Conservation (phyloP, 1,284 basidiomycete genomes). For the Ceratobasidium sp. region DNA sequence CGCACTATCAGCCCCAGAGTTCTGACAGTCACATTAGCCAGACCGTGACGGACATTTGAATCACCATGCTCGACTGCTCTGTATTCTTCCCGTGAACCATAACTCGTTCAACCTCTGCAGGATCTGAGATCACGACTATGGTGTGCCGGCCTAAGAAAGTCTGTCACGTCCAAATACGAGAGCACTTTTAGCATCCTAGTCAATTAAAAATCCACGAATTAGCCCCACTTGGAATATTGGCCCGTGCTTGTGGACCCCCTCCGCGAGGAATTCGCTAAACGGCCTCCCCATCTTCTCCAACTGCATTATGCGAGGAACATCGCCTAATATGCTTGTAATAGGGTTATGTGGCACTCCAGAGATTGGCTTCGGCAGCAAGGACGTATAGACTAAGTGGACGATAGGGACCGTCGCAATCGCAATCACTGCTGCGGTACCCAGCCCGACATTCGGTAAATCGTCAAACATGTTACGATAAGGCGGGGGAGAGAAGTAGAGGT, state of each 20-base stretch:
- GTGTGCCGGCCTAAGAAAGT: constrained; percentile 23
- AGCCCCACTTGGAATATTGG: constrained; percentile 15
- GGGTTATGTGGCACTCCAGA: constrained; percentile 23
- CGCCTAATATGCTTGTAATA: constrained; percentile 20
- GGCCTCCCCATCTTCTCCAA: constrained; percentile 8
- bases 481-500: no score
- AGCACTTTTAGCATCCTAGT: no score
- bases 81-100: constrained; percentile 17
- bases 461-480: no score
- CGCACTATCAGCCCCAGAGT: no score
- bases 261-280: constrained; percentile 29
- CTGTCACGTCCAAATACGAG: neutral
- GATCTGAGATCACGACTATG: constrained; percentile 26
- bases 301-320: constrained; percentile 10
- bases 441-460: no score
- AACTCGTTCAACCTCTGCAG: constrained; percentile 21
- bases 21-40: neutral
- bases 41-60: constrained; percentile 19
- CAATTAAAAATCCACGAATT: neutral
- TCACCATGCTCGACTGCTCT: constrained; percentile 31
- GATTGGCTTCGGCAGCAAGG: constrained; percentile 29
- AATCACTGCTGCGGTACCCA: no score
- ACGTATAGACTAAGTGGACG: neutral
- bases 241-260: constrained; percentile 13
- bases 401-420: no score